Conservation (phyloP, 495 filamentous ascomycete genomes). For the Penicillium parvum region DNA sequence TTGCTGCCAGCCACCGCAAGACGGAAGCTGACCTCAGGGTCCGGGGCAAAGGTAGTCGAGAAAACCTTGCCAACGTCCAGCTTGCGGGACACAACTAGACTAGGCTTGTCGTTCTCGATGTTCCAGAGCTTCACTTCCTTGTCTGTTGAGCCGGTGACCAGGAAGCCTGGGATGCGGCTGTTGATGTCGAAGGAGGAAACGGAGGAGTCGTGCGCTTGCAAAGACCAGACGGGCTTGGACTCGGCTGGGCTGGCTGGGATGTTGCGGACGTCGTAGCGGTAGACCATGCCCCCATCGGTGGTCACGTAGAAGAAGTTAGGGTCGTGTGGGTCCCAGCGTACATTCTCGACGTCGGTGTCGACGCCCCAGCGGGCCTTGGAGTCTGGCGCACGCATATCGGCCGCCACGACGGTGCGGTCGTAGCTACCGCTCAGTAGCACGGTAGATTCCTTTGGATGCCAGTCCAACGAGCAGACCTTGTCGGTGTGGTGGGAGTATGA, state of each 20-base stretch:
- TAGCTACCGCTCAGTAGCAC: conserved; percentile 89
- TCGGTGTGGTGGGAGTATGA: conserved; percentile 89
- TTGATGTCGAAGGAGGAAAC: conserved; percentile 97
- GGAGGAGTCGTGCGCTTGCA: conserved; percentile 92
- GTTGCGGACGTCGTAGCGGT: conserved; percentile 77
- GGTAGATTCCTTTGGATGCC: conserved; percentile 84
- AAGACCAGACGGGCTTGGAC: conserved; percentile 82
- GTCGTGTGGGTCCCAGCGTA: conserved; percentile 91
- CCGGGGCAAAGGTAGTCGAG: conserved; percentile 81
- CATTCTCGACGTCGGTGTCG: conserved; percentile 88
- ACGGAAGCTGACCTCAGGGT: conserved; percentile 82
- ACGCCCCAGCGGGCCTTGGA: conserved; percentile 82
- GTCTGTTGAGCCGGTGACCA: conserved; percentile 89
- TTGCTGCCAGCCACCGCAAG: conserved; percentile 93
- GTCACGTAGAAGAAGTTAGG: conserved; percentile 90
- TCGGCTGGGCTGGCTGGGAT: conserved; percentile 61
- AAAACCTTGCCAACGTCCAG: conserved; percentile 94
- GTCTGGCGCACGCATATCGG: conserved; percentile 89
- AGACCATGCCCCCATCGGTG: conserved; percentile 85
- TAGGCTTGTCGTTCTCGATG: conserved; percentile 65
- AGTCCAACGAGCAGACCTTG: conserved; percentile 92
- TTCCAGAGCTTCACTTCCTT: conserved; percentile 98
- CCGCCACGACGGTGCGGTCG: conserved; percentile 84
- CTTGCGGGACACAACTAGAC: conserved; percentile 87
- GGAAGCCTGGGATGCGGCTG: conserved; percentile 78